Percentiles rank a stretch among this genome's conserved stretches.
Conservation (phyloP, 106 monocot genomes). For the Platanthera guangdongensis region DNA sequence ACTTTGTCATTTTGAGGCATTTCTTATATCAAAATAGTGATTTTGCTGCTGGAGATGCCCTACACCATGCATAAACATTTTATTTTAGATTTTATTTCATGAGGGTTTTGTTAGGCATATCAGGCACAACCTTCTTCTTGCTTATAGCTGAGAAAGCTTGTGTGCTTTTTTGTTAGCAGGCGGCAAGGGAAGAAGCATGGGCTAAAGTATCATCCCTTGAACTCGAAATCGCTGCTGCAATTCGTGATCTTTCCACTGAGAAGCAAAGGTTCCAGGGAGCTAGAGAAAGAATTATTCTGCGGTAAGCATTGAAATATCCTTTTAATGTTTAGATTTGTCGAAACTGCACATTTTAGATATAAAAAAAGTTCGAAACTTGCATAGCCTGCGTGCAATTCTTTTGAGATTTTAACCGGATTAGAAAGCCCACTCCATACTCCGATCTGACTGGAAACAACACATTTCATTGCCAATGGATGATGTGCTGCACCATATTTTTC, state of each 20-base stretch:
- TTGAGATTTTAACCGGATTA: not conserved
- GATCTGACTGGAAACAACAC: not conserved
- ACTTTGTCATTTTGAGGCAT: not conserved
- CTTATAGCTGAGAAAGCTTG: slow-evolving; percentile 31
- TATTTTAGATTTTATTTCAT: not conserved
- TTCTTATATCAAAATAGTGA: not conserved
- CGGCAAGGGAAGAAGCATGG: slow-evolving; percentile 98
- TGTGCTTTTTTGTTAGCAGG: slow-evolving; percentile 80
- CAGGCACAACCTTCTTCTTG: not conserved
- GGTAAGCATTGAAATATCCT: slow-evolving; percentile 31
- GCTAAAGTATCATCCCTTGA: slow-evolving; percentile 94
- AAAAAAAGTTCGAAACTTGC: not conserved
- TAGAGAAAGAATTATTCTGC: slow-evolving; percentile 82
- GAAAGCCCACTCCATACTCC: not conserved
- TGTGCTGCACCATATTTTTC: not conserved
- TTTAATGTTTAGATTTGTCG: not conserved
- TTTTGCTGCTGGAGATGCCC: not conserved
- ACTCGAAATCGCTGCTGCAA: slow-evolving; percentile 92
- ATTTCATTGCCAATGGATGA: not conserved
- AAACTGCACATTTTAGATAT: not conserved
- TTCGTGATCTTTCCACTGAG: slow-evolving; percentile 80
- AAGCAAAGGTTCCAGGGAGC: slow-evolving; percentile 97
- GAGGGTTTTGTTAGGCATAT: not conserved
- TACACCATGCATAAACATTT: not conserved
- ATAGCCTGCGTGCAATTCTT: too few relatives aligned